A percentile compares a stretch with the other conserved stretches of the same genome.
phyloP scores from a whole-genome alignment of 2,329 filamentous ascomycete genomes.

The Aureobasidium leucospermi region DNA sequence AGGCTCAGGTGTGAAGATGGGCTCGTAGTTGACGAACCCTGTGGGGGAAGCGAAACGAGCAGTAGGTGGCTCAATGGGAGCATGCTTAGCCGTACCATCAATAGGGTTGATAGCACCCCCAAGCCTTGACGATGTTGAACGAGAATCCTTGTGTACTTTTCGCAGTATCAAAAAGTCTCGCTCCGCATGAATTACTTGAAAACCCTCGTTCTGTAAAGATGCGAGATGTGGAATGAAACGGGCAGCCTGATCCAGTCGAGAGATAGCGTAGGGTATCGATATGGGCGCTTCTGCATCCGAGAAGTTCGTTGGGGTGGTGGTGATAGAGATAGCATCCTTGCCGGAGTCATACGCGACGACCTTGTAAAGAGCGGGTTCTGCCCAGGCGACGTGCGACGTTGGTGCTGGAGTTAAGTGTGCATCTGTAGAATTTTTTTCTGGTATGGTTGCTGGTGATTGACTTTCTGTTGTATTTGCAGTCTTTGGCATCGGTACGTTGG shows the following conservation, averaged over 20 bases:
- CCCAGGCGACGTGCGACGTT: conserved; percentile 20
- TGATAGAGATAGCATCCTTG: conserved; percentile 50
- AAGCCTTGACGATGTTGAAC: conserved; percentile 12
- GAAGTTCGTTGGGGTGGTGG: conserved; percentile 51
- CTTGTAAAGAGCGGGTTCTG: conserved; percentile 47
- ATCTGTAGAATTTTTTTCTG: not conserved
- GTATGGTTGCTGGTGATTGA: not conserved
- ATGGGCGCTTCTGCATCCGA: conserved; percentile 44
- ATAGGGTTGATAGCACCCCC: conserved; percentile 48
- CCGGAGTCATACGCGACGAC: conserved; percentile 58
- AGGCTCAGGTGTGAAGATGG: conserved; percentile 16
- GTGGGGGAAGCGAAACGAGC: conserved; percentile 58
- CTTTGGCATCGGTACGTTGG: not conserved
- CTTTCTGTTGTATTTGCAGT: not conserved
- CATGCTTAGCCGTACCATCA: conserved; percentile 30
- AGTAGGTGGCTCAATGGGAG: conserved; percentile 28
- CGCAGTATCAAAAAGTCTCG: conserved; percentile 60
- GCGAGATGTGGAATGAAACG: conserved; percentile 60
- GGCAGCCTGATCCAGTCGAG: conserved; percentile 53
- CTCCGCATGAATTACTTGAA: conserved; percentile 58
- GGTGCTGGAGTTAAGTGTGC: not conserved
- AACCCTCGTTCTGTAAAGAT: conserved; percentile 53
- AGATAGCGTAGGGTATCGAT: conserved; percentile 53
- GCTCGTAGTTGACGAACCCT: conserved; percentile 57
- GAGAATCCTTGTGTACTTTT: conserved; percentile 40